These are phyloP conservation scores for Casuarina cunninghamiana DNA, from an alignment of 306 rosid species.

Conservation along the genomic window DNA sequence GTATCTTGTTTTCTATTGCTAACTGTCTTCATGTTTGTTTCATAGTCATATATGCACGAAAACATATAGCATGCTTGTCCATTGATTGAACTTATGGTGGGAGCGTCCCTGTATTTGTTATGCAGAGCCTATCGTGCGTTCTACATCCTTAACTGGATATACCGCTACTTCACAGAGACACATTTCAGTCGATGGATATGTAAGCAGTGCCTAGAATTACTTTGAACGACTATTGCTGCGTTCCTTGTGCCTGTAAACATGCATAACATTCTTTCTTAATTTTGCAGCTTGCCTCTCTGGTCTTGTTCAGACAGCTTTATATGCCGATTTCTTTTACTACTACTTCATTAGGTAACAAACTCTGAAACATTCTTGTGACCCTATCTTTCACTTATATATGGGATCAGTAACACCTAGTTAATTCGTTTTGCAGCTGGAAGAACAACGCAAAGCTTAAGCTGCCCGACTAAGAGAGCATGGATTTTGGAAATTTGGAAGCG, in stretches of 20 bases:
- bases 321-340: conserved; percentile 97
- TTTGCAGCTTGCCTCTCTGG: conserved; percentile 77
- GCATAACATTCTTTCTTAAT: conserved; percentile 20
- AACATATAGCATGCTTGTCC: not conserved
- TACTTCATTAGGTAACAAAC: conserved; percentile 71
- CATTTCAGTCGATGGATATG: conserved; percentile 81
- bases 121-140: conserved; percentile 93
- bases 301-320: conserved; percentile 87
- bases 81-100: conserved; percentile 14
- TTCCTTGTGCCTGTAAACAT: not conserved
- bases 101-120: conserved; percentile 23
- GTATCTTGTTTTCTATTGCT: conserved; percentile 18
- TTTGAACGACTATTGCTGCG: conserved; percentile 6
- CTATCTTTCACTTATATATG: not conserved
- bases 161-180: conserved; percentile 81
- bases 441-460: conserved; percentile 80
- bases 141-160: conserved; percentile 96
- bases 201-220: conserved; percentile 25
- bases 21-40: not conserved
- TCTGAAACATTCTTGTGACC: conserved; percentile 7
- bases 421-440: conserved; percentile 81
- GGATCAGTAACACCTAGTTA: not conserved
- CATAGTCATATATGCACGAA: not conserved
- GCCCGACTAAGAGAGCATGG: conserved; percentile 63
- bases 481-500: conserved; percentile 31